These are phyloP conservation scores for Leishmania lainsoni DNA, from an alignment of 208 protist genomes.

Conservation along the genomic window DNA sequence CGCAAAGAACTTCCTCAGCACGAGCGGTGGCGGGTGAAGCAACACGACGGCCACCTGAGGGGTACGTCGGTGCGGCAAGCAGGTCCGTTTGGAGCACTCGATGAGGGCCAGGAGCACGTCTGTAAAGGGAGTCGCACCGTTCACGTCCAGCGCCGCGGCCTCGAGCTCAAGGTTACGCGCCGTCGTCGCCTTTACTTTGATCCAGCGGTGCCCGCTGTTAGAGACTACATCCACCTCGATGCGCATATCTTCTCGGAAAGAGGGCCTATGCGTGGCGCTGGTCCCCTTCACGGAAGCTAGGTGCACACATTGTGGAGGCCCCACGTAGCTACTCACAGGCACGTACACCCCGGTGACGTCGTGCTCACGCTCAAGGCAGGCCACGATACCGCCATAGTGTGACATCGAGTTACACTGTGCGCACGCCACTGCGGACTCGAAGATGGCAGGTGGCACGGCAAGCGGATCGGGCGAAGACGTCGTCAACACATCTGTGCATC, in stretches of 20 bases:
- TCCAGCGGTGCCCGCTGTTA: constrained; percentile 58
- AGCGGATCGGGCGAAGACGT: background rate
- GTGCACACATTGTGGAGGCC: background rate
- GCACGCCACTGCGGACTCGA: constrained; percentile 24
- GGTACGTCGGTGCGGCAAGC: constrained; percentile 31
- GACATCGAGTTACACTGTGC: constrained; percentile 36
- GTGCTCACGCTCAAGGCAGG: constrained; percentile 37
- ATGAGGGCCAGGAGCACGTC: constrained; percentile 32
- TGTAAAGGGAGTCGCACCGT: constrained; percentile 23
- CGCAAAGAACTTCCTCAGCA: constrained; percentile 14
- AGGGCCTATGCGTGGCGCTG: background rate
- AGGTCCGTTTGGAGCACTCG: constrained; percentile 14
- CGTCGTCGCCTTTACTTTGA: constrained; percentile 56
- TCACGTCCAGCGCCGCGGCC: constrained; percentile 23
- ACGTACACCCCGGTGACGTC: constrained; percentile 46
- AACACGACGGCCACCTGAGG: constrained; percentile 44
- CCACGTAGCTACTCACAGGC: constrained; percentile 17
- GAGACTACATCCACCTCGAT: constrained; percentile 68
- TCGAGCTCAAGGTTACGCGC: constrained; percentile 27
- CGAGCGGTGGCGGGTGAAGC: constrained; percentile 15
- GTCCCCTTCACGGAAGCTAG: background rate
- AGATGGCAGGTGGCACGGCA: constrained; percentile 5
- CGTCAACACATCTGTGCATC: background rate
- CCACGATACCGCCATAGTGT: constrained; percentile 37
- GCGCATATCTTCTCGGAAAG: background rate